Percentiles rank a stretch among this genome's conserved stretches.
phyloP scores from a whole-genome alignment of 1,284 basidiomycete species.

The Jaminaea rosea region DNA sequence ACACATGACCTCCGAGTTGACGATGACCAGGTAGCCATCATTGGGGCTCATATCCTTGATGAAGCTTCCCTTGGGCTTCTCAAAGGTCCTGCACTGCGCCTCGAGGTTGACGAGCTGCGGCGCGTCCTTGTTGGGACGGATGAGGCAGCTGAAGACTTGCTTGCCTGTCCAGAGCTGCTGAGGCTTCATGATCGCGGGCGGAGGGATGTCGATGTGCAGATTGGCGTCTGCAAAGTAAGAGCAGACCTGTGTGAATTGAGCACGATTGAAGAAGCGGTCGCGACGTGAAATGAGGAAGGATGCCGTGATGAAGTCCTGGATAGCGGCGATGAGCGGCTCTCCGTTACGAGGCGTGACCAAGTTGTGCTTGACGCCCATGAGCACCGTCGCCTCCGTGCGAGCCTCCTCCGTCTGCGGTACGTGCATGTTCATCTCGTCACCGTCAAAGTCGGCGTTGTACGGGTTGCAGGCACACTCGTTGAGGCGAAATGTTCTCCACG shows the following conservation, averaged over 20 bases:
- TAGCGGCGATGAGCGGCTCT: slow-evolving; percentile 45
- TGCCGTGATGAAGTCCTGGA: slow-evolving; percentile 50
- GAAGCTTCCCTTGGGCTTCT: slow-evolving; percentile 61
- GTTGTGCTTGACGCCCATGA: slow-evolving; percentile 97
- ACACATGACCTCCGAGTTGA: slow-evolving; percentile 98
- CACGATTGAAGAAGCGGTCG: slow-evolving; percentile 86
- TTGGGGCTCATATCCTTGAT: slow-evolving; percentile 83
- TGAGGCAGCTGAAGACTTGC: slow-evolving; percentile 91
- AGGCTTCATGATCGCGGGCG: slow-evolving; percentile 89
- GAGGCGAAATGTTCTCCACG: slow-evolving; percentile 92
- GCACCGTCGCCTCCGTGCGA: slow-evolving; percentile 87
- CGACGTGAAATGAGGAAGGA: slow-evolving; percentile 87
- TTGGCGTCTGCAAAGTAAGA: slow-evolving; percentile 88
- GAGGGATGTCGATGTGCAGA: slow-evolving; percentile 87
- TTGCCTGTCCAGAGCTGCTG: slow-evolving; percentile 94
- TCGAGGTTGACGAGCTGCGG: slow-evolving; percentile 76
- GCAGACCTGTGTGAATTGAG: slow-evolving; percentile 92
- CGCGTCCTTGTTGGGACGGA: slow-evolving; percentile 82
- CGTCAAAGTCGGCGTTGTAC: slow-evolving; percentile 99
- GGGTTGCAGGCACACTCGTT: slow-evolving; percentile 99
- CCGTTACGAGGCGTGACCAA: slow-evolving; percentile 60
- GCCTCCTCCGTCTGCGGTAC: slow-evolving; percentile 99
- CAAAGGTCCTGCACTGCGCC: slow-evolving; percentile 86
- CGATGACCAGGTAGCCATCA: slow-evolving; percentile 93
- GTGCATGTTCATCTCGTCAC: slow-evolving; percentile 98